phyloP scores from a whole-genome alignment of 2,329 filamentous ascomycete genomes.

The Basipetospora sp. region DNA sequence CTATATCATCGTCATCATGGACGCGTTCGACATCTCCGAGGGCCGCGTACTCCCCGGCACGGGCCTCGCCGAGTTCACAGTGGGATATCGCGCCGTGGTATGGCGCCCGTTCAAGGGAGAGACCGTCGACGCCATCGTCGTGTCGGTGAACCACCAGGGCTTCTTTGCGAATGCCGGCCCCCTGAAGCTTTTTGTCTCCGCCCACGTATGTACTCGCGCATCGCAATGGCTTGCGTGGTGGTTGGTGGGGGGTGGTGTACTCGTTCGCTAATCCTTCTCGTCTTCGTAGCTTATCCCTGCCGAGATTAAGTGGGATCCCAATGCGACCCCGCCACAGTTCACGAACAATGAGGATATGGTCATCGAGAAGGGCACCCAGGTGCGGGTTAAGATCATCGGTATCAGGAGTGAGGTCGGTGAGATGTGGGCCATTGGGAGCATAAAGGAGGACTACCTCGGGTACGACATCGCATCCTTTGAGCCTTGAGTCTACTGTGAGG shows the following conservation, averaged over 20 bases:
- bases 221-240: no score
- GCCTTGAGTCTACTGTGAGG: not conserved
- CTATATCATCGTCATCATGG: constrained; percentile 96
- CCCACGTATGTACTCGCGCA: constrained; percentile 45
- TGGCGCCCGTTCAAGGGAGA: constrained; percentile 98
- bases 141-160: constrained; percentile 76
- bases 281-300: constrained; percentile 63
- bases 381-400: constrained; percentile 88
- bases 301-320: constrained; percentile 87
- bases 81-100: constrained; percentile 87
- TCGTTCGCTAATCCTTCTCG: not conserved
- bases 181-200: constrained; percentile 63
- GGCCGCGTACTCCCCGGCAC: constrained; percentile 83
- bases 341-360: constrained; percentile 88
- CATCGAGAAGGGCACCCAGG: constrained; percentile 84
- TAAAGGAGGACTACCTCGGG: constrained; percentile 72
- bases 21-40: constrained; percentile 87
- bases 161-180: constrained; percentile 80
- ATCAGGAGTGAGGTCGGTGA: constrained; percentile 83
- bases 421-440: constrained; percentile 94
- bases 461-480: constrained; percentile 14
- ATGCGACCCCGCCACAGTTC: constrained; percentile 90
- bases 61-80: constrained; percentile 84
- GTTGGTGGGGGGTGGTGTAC: not conserved
- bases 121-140: constrained; percentile 90